Conservation (phyloP, 331 rosid genomes). For the Telfairia occidentalis region DNA sequence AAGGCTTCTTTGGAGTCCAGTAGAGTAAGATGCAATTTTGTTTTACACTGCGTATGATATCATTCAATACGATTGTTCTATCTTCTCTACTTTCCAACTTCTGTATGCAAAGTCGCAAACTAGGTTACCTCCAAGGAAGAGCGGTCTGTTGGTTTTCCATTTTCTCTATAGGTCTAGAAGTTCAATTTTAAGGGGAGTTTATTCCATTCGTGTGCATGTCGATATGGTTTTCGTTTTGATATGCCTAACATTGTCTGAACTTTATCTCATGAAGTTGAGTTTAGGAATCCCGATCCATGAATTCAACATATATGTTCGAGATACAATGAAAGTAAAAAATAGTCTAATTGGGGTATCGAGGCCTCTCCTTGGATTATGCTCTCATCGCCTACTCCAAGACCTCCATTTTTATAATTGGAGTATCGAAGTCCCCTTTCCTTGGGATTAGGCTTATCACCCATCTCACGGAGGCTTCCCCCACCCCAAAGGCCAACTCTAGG, state of each 20-base stretch:
- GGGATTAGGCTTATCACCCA: neutral
- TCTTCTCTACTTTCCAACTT: neutral
- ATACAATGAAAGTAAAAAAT: no score
- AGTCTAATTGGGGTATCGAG: neutral
- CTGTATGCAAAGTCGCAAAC: neutral
- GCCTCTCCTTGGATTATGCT: neutral
- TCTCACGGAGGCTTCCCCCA: no score
- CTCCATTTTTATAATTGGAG: neutral
- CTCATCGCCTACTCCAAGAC: neutral
- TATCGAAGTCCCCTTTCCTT: neutral
- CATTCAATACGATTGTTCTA: neutral
- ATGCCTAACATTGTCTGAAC: neutral
- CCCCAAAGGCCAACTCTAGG: neutral
- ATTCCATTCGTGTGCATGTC: neutral
- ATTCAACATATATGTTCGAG: neutral
- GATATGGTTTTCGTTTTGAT: neutral
- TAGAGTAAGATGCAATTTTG: constrained; percentile 33
- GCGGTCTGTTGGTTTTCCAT: neutral
- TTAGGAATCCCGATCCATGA: neutral
- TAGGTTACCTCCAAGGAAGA: neutral
- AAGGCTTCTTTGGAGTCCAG: constrained; percentile 24
- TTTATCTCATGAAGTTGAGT: neutral
- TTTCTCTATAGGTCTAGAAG: neutral
- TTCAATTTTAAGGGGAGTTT: neutral
- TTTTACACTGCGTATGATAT: neutral